phyloP scores from a whole-genome alignment of 331 rosid species.

The Pyracantha coccinea region DNA sequence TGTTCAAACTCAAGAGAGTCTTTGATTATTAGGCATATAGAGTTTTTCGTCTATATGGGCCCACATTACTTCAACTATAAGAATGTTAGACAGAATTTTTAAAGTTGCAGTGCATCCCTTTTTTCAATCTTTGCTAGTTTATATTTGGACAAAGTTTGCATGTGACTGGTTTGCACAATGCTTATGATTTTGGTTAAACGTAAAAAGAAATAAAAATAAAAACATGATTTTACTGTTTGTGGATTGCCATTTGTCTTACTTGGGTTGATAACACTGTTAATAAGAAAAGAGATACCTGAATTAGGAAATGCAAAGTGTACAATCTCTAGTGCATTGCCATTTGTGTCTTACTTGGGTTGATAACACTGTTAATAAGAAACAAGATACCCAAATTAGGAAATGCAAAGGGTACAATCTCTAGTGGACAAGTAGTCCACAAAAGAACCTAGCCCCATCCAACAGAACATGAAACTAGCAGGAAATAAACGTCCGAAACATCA shows the following conservation, averaged over 20 bases:
- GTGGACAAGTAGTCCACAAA: background rate
- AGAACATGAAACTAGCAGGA: background rate
- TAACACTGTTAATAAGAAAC: background rate
- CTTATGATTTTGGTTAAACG: background rate
- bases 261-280: background rate
- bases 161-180: background rate
- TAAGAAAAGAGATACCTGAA: background rate
- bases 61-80: background rate
- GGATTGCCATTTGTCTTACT: background rate
- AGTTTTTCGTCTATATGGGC: background rate
- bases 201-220: background rate
- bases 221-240: background rate
- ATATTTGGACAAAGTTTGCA: background rate
- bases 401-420: background rate
- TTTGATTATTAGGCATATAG: background rate
- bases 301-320: background rate
- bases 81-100: background rate
- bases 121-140: background rate
- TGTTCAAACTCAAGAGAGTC: background rate
- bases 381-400: background rate
- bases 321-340: background rate
- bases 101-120: background rate
- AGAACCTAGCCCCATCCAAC: background rate
- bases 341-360: background rate
- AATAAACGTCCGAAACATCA: background rate